Evolutionary conservation across 2,329 filamentous ascomycete genomes (phyloP).

Genomic region (Apiospora arundinis): DNA sequence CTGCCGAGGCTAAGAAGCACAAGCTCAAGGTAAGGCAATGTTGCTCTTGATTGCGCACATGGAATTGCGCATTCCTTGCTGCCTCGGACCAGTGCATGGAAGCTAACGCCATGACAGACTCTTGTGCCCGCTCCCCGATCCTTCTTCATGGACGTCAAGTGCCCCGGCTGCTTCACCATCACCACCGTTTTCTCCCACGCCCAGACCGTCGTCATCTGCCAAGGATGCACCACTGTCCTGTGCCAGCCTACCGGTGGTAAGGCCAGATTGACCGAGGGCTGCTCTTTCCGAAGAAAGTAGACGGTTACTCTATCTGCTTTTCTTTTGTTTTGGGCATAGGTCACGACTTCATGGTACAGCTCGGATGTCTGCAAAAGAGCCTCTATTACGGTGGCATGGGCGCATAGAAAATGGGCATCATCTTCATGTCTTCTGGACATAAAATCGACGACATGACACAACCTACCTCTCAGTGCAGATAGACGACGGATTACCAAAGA

Average conservation of each 20-base stretch:
- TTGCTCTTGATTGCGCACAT: background rate
- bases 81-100: background rate
- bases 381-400: slow-evolving; percentile 52
- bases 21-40: slow-evolving; percentile 93
- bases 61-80: background rate
- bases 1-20: slow-evolving; percentile 99
- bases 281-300: slow-evolving; percentile 99
- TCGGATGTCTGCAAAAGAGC: slow-evolving; percentile 64
- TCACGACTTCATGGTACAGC: slow-evolving; percentile 59
- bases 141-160: slow-evolving; percentile 99
- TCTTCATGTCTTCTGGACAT: slow-evolving; percentile 44
- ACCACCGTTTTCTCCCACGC: slow-evolving; percentile 99
- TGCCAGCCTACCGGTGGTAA: slow-evolving; percentile 99
- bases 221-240: slow-evolving; percentile 98
- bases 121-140: slow-evolving; percentile 96
- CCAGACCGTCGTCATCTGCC: slow-evolving; percentile 99
- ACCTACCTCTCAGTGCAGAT: slow-evolving; percentile 65
- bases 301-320: slow-evolving; percentile 55
- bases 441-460: slow-evolving; percentile 42
- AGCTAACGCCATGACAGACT: slow-evolving; percentile 60
- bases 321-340: slow-evolving; percentile 50
- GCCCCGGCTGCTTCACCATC: slow-evolving; percentile 99
- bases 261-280: slow-evolving; percentile 98
- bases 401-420: slow-evolving; percentile 49
- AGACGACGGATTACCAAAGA: slow-evolving; percentile 72